Evolutionary conservation across 306 rosid species (phyloP).

Genomic region (Gastrolobium villosum): DNA sequence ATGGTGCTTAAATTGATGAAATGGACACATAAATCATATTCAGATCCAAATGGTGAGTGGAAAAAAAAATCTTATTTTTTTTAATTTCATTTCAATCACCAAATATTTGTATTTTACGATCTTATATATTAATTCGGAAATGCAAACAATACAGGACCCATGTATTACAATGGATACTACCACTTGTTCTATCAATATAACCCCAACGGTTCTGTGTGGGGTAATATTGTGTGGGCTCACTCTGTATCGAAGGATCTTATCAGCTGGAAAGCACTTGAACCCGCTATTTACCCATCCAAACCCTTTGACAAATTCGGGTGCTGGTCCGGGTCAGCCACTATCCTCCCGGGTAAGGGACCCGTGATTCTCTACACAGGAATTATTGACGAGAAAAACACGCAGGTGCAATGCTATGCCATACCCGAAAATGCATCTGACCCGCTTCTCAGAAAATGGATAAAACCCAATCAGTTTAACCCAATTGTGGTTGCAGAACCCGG

Average conservation of each 20-base stretch:
- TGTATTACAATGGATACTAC: slow-evolving; percentile 77
- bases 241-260: slow-evolving; percentile 78
- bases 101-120: not conserved
- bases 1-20: slow-evolving; percentile 31
- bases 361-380: slow-evolving; percentile 81
- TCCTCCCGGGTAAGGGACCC: slow-evolving; percentile 76
- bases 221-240: slow-evolving; percentile 96
- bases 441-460: slow-evolving; percentile 64
- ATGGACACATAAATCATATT: slow-evolving; percentile 40
- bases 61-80: not conserved
- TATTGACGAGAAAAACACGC: slow-evolving; percentile 46
- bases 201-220: slow-evolving; percentile 92
- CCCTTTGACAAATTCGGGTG: slow-evolving; percentile 83
- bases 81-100: not conserved
- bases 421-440: slow-evolving; percentile 73
- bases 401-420: slow-evolving; percentile 75
- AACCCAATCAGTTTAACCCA: slow-evolving; percentile 74
- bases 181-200: slow-evolving; percentile 91
- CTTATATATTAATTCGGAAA: not conserved
- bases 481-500: slow-evolving; percentile 39
- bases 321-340: slow-evolving; percentile 93
- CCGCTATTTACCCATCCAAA: slow-evolving; percentile 70
- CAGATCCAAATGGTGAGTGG: slow-evolving; percentile 89
- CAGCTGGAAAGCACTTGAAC: slow-evolving; percentile 71
- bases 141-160: slow-evolving; percentile 63